Percentiles rank a stretch among this genome's conserved stretches.
Conservation (phyloP, 2,329 filamentous ascomycete species). For the Fusarium kyushuense region DNA sequence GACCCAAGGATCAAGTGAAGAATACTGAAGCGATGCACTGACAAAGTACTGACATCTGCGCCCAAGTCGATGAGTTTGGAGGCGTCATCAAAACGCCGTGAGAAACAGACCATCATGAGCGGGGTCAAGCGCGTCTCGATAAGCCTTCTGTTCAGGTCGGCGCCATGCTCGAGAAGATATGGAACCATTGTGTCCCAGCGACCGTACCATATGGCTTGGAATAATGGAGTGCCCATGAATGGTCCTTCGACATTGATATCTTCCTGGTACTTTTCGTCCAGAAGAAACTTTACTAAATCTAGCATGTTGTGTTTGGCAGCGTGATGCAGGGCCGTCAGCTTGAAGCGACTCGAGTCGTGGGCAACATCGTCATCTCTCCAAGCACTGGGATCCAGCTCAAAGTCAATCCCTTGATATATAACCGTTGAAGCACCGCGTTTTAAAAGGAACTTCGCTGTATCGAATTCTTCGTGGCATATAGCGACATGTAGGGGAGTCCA, state of each 20-base stretch:
- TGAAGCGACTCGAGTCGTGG: constrained; percentile 39
- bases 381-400: constrained; percentile 40
- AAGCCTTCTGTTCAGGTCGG: constrained; percentile 43
- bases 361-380: constrained; percentile 41
- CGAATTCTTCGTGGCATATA: constrained; percentile 44
- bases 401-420: constrained; percentile 46
- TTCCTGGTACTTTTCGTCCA: constrained; percentile 38
- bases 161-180: constrained; percentile 46
- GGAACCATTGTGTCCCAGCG: constrained; percentile 46
- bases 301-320: constrained; percentile 42
- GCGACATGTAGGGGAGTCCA: constrained; percentile 48
- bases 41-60: constrained; percentile 40
- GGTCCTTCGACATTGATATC: constrained; percentile 42
- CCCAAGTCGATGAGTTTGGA: constrained; percentile 45
- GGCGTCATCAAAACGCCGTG: constrained; percentile 47
- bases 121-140: constrained; percentile 46
- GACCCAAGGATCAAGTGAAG: constrained; percentile 47
- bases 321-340: constrained; percentile 45
- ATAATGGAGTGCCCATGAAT: constrained; percentile 47
- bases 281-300: constrained; percentile 36
- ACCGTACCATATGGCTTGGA: constrained; percentile 46
- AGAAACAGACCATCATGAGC: constrained; percentile 47
- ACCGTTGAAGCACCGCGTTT: constrained; percentile 42
- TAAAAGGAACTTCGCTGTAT: constrained; percentile 44
- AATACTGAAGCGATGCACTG: constrained; percentile 46